Evolutionary conservation across 306 rosid genomes (phyloP).

Genomic region (Aeschynomene evenia): DNA sequence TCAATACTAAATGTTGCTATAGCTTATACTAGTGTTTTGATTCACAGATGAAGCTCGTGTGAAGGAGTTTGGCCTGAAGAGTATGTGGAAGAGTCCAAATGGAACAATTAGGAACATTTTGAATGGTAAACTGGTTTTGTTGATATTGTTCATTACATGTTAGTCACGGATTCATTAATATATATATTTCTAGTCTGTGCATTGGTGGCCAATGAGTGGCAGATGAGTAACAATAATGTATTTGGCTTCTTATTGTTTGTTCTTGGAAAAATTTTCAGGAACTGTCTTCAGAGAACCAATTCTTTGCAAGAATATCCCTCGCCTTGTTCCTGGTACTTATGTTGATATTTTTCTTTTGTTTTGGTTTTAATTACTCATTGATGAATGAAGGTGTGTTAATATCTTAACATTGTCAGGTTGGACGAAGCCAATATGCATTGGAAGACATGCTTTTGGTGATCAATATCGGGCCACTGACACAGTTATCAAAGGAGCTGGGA

Average conservation of each 20-base stretch:
- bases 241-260: constrained; percentile 14
- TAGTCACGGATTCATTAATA: not conserved
- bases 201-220: not conserved
- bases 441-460: constrained; percentile 99
- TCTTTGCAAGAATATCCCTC: constrained; percentile 91
- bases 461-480: constrained; percentile 94
- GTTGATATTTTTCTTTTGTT: constrained; percentile 3
- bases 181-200: constrained; percentile 15
- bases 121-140: constrained; percentile 56
- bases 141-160: constrained; percentile 15
- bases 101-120: constrained; percentile 96
- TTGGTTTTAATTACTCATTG: not conserved
- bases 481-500: constrained; percentile 89
- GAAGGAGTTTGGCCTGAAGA: constrained; percentile 80
- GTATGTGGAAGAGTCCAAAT: constrained; percentile 99
- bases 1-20: constrained; percentile 1
- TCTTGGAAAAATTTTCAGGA: constrained; percentile 49
- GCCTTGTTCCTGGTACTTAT: constrained; percentile 90
- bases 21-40: constrained; percentile 32
- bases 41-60: constrained; percentile 88
- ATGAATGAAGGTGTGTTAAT: not conserved
- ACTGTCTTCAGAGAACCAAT: constrained; percentile 98
- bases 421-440: constrained; percentile 93
- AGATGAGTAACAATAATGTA: not conserved
- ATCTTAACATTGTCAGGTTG: constrained; percentile 64